These are phyloP conservation scores for Phaeosphaeria sp. DNA, from an alignment of 2,329 filamentous ascomycete species.

Conservation along the genomic window DNA sequence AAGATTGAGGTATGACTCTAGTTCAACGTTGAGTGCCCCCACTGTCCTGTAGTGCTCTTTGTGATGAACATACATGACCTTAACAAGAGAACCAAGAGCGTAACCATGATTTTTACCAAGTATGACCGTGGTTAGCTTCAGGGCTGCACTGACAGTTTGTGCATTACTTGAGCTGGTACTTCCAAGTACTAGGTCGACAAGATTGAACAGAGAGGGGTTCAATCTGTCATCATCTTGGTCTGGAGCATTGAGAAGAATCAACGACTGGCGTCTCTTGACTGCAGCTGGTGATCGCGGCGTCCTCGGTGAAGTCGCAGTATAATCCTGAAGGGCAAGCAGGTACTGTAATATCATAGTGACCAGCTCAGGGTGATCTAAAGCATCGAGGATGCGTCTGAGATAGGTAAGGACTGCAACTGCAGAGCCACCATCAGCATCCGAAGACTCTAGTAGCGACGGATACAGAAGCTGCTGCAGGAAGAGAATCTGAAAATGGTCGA, in stretches of 20 bases:
- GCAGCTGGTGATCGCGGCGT: conserved; percentile 62
- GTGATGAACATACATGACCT: conserved; percentile 66
- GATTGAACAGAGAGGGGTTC: conserved; percentile 88
- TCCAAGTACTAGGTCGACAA: conserved; percentile 88
- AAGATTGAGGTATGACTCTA: conserved; percentile 73
- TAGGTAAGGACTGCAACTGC: conserved; percentile 96
- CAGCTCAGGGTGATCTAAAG: conserved; percentile 90
- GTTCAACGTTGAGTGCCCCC: conserved; percentile 76
- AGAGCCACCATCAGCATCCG: conserved; percentile 94
- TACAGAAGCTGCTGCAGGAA: conserved; percentile 97
- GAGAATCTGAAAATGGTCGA: conserved; percentile 96
- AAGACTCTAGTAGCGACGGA: conserved; percentile 93
- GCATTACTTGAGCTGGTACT: conserved; percentile 84
- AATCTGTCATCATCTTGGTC: conserved; percentile 76
- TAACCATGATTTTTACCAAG: conserved; percentile 88
- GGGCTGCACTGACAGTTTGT: conserved; percentile 87
- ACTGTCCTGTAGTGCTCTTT: conserved; percentile 68
- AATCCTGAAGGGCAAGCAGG: conserved; percentile 80
- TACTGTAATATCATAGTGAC: conserved; percentile 94
- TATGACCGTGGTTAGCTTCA: conserved; percentile 86
- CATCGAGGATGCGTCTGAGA: conserved; percentile 86
- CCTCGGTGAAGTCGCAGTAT: conserved; percentile 40
- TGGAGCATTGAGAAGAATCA: conserved; percentile 84
- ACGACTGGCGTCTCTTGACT: conserved; percentile 82
- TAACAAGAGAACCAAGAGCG: conserved; percentile 77